phyloP scores from a whole-genome alignment of 2,329 filamentous ascomycete genomes.

The Trichoderma afroharzianum region DNA sequence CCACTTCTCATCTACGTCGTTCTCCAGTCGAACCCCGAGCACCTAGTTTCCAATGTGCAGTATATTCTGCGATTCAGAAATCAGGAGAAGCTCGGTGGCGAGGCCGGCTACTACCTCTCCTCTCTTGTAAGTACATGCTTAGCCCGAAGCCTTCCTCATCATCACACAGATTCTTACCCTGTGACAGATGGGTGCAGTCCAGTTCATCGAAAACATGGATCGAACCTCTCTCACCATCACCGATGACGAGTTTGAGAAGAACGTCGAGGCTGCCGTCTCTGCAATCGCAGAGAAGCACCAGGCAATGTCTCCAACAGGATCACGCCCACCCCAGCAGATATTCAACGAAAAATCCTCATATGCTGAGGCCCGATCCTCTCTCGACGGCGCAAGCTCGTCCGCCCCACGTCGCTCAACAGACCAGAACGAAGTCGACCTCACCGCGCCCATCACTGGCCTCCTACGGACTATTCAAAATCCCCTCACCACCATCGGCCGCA shows the following conservation, averaged over 20 bases:
- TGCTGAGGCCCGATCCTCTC: constrained; percentile 36
- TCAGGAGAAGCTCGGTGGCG: constrained; percentile 94
- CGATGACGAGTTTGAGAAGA: constrained; percentile 91
- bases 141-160: background rate
- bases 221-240: constrained; percentile 88
- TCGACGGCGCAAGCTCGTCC: constrained; percentile 35
- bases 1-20: constrained; percentile 94
- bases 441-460: constrained; percentile 78
- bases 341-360: constrained; percentile 44
- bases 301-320: constrained; percentile 41
- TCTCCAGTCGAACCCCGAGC: constrained; percentile 88
- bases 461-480: constrained; percentile 88
- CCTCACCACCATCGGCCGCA: constrained; percentile 85
- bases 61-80: constrained; percentile 97
- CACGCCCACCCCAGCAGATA: constrained; percentile 31
- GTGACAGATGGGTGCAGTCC: constrained; percentile 78
- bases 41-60: constrained; percentile 95
- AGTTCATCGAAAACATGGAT: constrained; percentile 96
- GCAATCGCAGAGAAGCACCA: constrained; percentile 90
- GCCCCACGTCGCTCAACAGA: constrained; percentile 52
- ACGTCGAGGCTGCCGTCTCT: constrained; percentile 94
- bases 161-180: background rate
- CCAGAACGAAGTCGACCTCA: constrained; percentile 53
- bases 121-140: constrained; percentile 61
- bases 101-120: constrained; percentile 96